A percentile compares a stretch with the other conserved stretches of the same genome.
phyloP scores from a whole-genome alignment of 306 rosid species.

The Dryas drummondii region DNA sequence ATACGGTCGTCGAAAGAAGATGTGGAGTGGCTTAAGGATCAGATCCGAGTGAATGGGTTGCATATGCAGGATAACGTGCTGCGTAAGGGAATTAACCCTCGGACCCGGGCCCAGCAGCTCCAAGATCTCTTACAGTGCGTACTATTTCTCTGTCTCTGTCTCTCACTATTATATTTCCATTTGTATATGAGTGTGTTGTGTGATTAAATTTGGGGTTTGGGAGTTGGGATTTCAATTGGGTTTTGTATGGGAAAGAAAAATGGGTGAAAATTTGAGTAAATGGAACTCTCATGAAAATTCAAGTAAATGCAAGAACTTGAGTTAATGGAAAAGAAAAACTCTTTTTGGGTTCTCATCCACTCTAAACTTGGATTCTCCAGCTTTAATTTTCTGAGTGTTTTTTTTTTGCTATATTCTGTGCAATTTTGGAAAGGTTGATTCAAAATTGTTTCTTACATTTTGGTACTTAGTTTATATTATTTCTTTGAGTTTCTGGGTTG shows the following conservation, averaged over 20 bases:
- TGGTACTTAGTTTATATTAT: not conserved
- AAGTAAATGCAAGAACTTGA: not conserved
- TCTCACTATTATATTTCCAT: not conserved
- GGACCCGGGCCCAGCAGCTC: conserved; percentile 79
- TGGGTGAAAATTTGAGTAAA: no score
- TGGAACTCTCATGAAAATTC: not conserved
- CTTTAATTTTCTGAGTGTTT: not conserved
- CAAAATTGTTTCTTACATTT: not conserved
- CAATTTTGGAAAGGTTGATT: not conserved
- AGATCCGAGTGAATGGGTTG: conserved; percentile 72
- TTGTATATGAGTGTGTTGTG: not conserved
- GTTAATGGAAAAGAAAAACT: not conserved
- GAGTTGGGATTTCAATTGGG: not conserved
- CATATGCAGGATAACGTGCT: conserved; percentile 87
- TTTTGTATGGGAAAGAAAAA: not conserved
- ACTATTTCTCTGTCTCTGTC: not conserved
- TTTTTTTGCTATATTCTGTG: not conserved
- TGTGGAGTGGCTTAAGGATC: conserved; percentile 80
- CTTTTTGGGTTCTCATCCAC: not conserved
- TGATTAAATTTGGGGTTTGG: not conserved
- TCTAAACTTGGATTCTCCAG: not conserved
- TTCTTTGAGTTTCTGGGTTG: not conserved
- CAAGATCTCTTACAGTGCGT: conserved; percentile 73
- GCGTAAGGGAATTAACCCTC: conserved; percentile 90
- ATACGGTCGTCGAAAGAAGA: conserved; percentile 56